phyloP scores from a whole-genome alignment of 257 asterid species.

The Catharanthus roseus region DNA sequence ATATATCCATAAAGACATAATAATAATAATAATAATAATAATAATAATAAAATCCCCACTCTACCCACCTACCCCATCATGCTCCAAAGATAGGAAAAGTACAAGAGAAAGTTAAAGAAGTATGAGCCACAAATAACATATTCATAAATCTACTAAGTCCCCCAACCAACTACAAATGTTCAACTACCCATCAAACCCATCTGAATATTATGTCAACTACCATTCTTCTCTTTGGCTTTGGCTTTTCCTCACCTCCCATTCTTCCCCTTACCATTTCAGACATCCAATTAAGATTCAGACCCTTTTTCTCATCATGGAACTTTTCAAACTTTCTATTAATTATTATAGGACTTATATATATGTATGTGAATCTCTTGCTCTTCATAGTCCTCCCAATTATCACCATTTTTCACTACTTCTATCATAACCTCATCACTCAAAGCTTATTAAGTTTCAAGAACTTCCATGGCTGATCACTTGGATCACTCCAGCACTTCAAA shows the following conservation, averaged over 20 bases:
- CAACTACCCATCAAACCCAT: conserved; percentile 16
- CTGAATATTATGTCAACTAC: conserved; percentile 17
- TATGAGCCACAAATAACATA: too few relatives aligned
- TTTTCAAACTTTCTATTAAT: not conserved
- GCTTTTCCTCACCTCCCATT: conserved; percentile 18
- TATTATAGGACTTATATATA: too few relatives aligned
- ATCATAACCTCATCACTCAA: not conserved
- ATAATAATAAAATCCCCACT: too few relatives aligned
- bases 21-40: too few relatives aligned
- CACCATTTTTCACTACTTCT: not conserved
- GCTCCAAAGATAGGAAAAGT: too few relatives aligned
- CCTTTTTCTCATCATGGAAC: not conserved
- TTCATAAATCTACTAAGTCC: not conserved
- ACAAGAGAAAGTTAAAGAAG: too few relatives aligned
- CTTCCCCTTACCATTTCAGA: conserved; percentile 10
- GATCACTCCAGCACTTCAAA: conserved; percentile 13
- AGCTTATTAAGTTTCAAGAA: not conserved
- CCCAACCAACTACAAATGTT: not conserved
- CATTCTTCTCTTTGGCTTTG: conserved; percentile 18
- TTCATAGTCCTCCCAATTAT: not conserved
- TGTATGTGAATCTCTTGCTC: not conserved
- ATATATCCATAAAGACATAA: too few relatives aligned
- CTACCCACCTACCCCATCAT: too few relatives aligned
- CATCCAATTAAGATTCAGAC: not conserved
- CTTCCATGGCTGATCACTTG: conserved; percentile 20